Evolutionary conservation across 768 basidiomycete species (phyloP).

Genomic region (Tricholoma sp.): DNA sequence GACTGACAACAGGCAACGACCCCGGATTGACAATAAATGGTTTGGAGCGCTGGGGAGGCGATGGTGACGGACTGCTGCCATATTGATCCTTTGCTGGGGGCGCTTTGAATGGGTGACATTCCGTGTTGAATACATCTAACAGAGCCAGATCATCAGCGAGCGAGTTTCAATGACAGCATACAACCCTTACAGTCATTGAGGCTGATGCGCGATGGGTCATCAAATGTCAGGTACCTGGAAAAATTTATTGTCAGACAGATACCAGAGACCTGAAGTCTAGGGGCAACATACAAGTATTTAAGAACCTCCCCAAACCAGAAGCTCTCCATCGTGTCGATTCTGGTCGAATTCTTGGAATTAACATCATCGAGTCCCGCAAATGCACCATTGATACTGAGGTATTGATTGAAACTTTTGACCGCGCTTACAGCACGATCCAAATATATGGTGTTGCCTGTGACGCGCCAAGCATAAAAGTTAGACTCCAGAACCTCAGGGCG

Average conservation of each 20-base stretch:
- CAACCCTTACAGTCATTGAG: slow-evolving; percentile 56
- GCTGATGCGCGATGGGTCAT: slow-evolving; percentile 58
- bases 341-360: slow-evolving; percentile 33
- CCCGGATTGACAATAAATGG: slow-evolving; percentile 10
- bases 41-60: slow-evolving; percentile 1
- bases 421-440: slow-evolving; percentile 57
- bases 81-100: slow-evolving; percentile 35
- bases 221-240: slow-evolving; percentile 64
- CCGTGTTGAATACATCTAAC: slow-evolving; percentile 64
- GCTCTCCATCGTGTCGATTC: slow-evolving; percentile 59
- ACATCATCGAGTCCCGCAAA: slow-evolving; percentile 58
- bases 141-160: neutral
- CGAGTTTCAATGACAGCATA: neutral
- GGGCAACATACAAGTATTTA: slow-evolving; percentile 55
- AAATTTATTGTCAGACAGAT: neutral
- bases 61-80: slow-evolving; percentile 19
- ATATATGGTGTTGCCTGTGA: slow-evolving; percentile 65
- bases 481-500: slow-evolving; percentile 79
- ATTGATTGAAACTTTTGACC: slow-evolving; percentile 53
- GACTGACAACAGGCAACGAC: slow-evolving; percentile 22
- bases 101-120: slow-evolving; percentile 61
- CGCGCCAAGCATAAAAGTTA: slow-evolving; percentile 77
- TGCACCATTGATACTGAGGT: slow-evolving; percentile 33
- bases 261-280: neutral
- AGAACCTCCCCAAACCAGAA: slow-evolving; percentile 74